phyloP scores from a whole-genome alignment of 441 rosid genomes.

The Populus hybrid region DNA sequence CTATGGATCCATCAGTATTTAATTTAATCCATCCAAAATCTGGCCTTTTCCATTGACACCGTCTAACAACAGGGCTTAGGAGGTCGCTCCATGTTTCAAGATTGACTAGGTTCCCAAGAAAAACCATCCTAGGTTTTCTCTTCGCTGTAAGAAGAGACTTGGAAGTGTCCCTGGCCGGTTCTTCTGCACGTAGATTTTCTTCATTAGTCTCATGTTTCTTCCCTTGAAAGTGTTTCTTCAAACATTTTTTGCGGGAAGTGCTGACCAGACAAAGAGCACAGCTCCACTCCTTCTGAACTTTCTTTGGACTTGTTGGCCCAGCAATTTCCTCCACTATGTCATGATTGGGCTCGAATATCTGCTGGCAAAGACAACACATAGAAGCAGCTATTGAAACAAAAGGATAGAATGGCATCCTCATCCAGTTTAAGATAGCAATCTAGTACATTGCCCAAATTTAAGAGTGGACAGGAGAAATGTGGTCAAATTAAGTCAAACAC shows the following conservation, averaged over 20 bases:
- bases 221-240: conserved; percentile 27
- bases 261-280: conserved; percentile 29
- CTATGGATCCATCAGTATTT: conserved; percentile 36
- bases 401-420: not conserved
- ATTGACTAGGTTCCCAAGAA: conserved; percentile 8
- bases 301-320: not conserved
- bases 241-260: conserved; percentile 25
- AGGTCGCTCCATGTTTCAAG: conserved; percentile 11
- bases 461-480: not conserved
- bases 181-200: conserved; percentile 13
- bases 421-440: not conserved
- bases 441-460: not conserved
- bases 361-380: conserved; percentile 10
- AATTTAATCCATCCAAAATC: conserved; percentile 32
- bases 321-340: not conserved
- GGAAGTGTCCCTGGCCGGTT: conserved; percentile 1
- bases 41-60: conserved; percentile 35
- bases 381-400: not conserved
- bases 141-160: not conserved
- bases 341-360: not conserved
- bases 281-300: conserved; percentile 35
- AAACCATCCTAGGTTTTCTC: not conserved
- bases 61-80: conserved; percentile 20
- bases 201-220: conserved; percentile 27
- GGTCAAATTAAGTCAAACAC: not conserved